phyloP scores from a whole-genome alignment of 148 eudicot genomes.

The Cornus suecica region DNA sequence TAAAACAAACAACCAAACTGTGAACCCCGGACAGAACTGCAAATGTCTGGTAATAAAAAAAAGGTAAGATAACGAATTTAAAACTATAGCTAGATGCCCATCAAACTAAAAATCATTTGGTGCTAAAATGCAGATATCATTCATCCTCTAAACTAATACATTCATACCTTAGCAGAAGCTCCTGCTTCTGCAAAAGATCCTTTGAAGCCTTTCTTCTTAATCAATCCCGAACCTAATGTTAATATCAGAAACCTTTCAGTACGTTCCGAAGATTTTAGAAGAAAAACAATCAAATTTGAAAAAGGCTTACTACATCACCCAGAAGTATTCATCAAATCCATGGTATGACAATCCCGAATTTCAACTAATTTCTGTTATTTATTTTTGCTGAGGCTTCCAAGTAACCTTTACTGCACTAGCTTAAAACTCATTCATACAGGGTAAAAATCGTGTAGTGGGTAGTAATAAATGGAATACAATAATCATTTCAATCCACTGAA shows the following conservation, averaged over 20 bases:
- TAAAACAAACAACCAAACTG: constrained; percentile 75
- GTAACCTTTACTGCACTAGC: background rate
- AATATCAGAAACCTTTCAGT: background rate
- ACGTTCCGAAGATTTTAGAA: background rate
- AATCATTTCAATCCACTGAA: background rate
- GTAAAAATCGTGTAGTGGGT: background rate
- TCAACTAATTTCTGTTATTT: background rate
- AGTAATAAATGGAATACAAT: background rate
- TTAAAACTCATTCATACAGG: too few species aligned
- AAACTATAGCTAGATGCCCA: background rate
- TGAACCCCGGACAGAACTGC: constrained; percentile 84
- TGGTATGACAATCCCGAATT: background rate
- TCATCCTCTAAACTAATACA: background rate
- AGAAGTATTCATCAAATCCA: background rate
- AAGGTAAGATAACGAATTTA: background rate
- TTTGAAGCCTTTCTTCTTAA: constrained; percentile 75
- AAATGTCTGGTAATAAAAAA: constrained; percentile 57
- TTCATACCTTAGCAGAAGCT: constrained; percentile 72
- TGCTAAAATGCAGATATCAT: background rate
- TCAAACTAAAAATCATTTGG: background rate
- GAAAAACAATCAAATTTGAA: background rate
- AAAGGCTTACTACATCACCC: background rate
- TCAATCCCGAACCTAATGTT: constrained; percentile 69
- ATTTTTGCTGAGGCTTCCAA: background rate
- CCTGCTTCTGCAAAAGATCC: constrained; percentile 86